Base-by-base conservation (phyloP, 805 yeast genomes). In the Candida incommunis region DNA sequence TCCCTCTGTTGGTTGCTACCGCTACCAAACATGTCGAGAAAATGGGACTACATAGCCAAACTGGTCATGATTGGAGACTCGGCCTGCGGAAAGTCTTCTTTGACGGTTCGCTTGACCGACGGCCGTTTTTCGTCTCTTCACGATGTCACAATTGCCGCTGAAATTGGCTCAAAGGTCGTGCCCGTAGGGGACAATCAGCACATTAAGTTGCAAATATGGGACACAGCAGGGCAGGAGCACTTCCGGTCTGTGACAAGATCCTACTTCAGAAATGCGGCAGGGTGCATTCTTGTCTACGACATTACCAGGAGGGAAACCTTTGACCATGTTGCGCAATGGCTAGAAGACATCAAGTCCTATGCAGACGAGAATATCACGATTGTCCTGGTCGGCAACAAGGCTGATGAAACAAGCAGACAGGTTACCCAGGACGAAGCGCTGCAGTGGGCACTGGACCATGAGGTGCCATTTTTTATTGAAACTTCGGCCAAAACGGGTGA, bases 321-420 rank as follows among this genome's bases (percentile, higher is more conserved):
- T 46, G 51, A 51, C 23, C 50, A 60, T 40, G 64, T 53, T 57
- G 54, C 63, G 22, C 78, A 74, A 54, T 86, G 96, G 96, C 75
- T 80, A 51, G 55, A 67, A 29, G 95, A 86, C 61, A 82, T 86
- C 50, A 67, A 74, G 75, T 48, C 69, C 54, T 82, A 84, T 72
- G 78, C 80, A 20, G 71, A 75, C 49, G 68, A 52, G 29, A 76
- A 78, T 40, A 74, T 86, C 43, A 75, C 82, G 41, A 81, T 87
- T 46, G 77, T 84, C 42, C 59, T 87, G 9, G 80, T 86, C 4
- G 96, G 95, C 1, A 88, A 82, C 59, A 87, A 87, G 63, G 49
- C 62, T 7, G 96, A 88, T 60, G 51, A 51, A 16, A 45, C 49
- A 9, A 47, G 45, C 29, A 47, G 66, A 15, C 56, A 62, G 43